phyloP scores from a whole-genome alignment of 257 asterid genomes.

The Mitragyna speciosa region DNA sequence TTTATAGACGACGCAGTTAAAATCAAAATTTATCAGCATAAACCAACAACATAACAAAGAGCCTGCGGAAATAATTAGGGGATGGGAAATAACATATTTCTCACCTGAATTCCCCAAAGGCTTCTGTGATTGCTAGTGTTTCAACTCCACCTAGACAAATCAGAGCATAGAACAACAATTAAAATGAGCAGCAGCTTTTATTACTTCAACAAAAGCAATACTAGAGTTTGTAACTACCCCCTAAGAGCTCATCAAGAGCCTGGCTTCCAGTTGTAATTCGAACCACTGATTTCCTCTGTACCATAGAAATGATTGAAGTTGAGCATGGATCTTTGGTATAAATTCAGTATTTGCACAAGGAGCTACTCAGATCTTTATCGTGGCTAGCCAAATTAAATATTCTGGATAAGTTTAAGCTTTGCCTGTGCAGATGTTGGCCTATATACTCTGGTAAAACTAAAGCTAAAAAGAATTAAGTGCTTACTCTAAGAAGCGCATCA shows the following conservation, averaged over 20 bases:
- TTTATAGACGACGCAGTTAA: constrained; percentile 25
- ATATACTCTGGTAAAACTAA: constrained; percentile 4
- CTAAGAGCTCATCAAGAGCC: constrained; percentile 94
- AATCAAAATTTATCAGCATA: constrained; percentile 20
- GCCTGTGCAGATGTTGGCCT: neutral
- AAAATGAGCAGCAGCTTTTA: neutral
- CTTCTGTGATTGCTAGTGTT: constrained; percentile 87
- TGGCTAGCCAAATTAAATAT: neutral
- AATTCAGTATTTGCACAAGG: neutral
- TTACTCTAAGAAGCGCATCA: constrained; percentile 88
- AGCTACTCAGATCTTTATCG: neutral
- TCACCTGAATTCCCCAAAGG: constrained; percentile 97
- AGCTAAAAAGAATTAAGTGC: constrained; percentile 22
- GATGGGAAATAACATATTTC: neutral
- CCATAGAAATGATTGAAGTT: constrained; percentile 3
- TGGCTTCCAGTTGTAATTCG: constrained; percentile 93
- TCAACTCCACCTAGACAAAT: constrained; percentile 76
- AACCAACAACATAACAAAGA: constrained; percentile 1
- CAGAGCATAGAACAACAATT: constrained; percentile 12
- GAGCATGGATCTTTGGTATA: neutral
- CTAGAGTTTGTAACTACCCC: constrained; percentile 47
- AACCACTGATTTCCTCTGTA: constrained; percentile 80
- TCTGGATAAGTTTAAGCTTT: neutral
- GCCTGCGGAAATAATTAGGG: neutral
- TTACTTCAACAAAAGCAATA: neutral